These are phyloP conservation scores for Globomyces sp. DNA, from an alignment of 371 early-diverging fungal species.

Conservation along the genomic window DNA sequence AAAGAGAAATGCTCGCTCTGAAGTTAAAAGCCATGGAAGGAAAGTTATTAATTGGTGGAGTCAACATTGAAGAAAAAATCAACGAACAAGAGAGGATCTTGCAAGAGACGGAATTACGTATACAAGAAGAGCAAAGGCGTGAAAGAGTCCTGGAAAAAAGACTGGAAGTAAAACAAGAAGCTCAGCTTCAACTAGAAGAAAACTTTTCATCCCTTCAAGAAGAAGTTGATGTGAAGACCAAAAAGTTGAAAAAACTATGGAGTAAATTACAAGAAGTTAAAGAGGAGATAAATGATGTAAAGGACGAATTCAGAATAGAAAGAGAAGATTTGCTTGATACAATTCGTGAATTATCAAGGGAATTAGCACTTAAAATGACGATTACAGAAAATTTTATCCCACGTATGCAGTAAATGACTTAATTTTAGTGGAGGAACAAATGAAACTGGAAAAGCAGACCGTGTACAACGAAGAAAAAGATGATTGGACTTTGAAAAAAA, in stretches of 20 bases:
- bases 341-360: constrained; percentile 37
- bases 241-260: constrained; percentile 42
- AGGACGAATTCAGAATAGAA: constrained; percentile 41
- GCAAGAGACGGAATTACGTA: constrained; percentile 24
- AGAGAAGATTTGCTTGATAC: constrained; percentile 41
- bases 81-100: constrained; percentile 45
- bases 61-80: constrained; percentile 41
- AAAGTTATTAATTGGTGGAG: constrained; percentile 56
- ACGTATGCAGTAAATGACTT: too few species aligned
- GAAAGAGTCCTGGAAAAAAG: constrained; percentile 25
- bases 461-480: constrained; percentile 48
- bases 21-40: constrained; percentile 47
- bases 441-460: constrained; percentile 45
- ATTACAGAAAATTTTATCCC: constrained; percentile 56
- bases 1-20: constrained; percentile 41
- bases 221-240: constrained; percentile 42
- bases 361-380: constrained; percentile 32
- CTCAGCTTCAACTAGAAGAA: constrained; percentile 35
- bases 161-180: constrained; percentile 34
- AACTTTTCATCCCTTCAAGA: constrained; percentile 37
- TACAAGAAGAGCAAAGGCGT: constrained; percentile 19
- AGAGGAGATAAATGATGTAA: constrained; percentile 30
- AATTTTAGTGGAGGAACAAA: constrained; percentile 33
- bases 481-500: constrained; percentile 45
- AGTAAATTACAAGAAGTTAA: constrained; percentile 29